Evolutionary conservation across 2,329 filamentous ascomycete genomes (phyloP).

Genomic region (Penicillium sp.): DNA sequence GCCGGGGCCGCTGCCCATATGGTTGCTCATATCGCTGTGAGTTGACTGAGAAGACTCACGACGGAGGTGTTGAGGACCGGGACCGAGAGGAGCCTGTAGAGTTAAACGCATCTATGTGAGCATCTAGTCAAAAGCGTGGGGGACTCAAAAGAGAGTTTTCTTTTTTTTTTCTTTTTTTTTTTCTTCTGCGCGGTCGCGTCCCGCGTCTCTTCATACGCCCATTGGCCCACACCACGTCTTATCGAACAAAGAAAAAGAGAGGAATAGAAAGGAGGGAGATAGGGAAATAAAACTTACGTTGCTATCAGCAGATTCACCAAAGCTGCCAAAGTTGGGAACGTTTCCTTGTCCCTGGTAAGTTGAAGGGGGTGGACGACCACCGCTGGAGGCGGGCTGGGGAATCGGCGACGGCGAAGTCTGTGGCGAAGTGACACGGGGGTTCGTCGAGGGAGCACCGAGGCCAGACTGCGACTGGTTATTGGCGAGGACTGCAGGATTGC

Average conservation of each 20-base stretch:
- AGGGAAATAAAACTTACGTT: constrained; percentile 63
- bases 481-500: constrained; percentile 59
- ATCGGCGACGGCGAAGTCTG: constrained; percentile 91
- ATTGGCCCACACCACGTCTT: constrained; percentile 1
- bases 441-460: constrained; percentile 56
- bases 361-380: constrained; percentile 81
- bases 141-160: constrained; percentile 6
- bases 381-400: constrained; percentile 82
- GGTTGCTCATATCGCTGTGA: constrained; percentile 72
- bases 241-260: neutral
- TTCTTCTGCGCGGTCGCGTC: constrained; percentile 4
- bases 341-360: constrained; percentile 71
- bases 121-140: constrained; percentile 21
- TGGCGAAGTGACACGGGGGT: constrained; percentile 79
- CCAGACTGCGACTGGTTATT: constrained; percentile 44
- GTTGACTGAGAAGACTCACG: constrained; percentile 84
- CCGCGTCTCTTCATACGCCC: neutral
- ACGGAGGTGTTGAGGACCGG: constrained; percentile 75
- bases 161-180: constrained; percentile 14
- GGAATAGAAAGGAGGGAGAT: no score
- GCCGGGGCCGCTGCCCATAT: constrained; percentile 55
- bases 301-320: constrained; percentile 69
- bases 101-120: constrained; percentile 70
- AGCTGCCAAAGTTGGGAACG: constrained; percentile 80
- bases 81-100: constrained; percentile 64